A percentile compares a stretch with the other conserved stretches of the same genome.
phyloP scores from a whole-genome alignment of 192 early-diverging fungal genomes.

The Coemansia sp. region DNA sequence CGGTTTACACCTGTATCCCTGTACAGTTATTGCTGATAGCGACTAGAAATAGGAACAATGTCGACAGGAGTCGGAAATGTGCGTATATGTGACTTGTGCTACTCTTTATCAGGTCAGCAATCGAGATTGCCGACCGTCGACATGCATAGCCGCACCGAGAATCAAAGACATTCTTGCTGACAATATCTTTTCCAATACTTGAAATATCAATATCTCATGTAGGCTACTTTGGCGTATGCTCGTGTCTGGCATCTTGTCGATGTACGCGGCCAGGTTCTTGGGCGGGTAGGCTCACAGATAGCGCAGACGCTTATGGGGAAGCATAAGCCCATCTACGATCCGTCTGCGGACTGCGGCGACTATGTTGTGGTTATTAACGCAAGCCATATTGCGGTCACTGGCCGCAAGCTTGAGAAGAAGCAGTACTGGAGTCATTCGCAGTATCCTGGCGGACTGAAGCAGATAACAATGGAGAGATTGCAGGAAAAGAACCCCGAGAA shows the following conservation, averaged over 20 bases:
- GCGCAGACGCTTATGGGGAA: constrained; percentile 93
- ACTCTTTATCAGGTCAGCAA: not conserved
- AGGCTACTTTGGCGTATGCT: constrained; percentile 83
- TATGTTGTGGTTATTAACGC: constrained; percentile 96
- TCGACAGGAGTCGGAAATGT: constrained; percentile 55
- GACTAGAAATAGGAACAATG: constrained; percentile 20
- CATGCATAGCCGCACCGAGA: not conserved
- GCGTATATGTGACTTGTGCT: constrained; percentile 7
- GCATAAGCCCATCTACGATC: constrained; percentile 92
- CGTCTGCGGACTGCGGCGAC: constrained; percentile 90
- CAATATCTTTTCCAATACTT: constrained; percentile 1
- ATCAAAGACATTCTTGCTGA: not conserved
- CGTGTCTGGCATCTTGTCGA: constrained; percentile 93
- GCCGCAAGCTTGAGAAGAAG: constrained; percentile 84
- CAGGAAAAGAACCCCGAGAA: constrained; percentile 76
- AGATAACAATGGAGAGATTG: constrained; percentile 71
- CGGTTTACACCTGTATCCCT: no score
- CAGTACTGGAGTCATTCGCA: constrained; percentile 84
- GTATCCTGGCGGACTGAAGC: constrained; percentile 84
- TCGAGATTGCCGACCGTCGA: not conserved
- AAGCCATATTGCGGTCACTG: constrained; percentile 72
- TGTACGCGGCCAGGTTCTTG: constrained; percentile 81
- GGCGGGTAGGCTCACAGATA: constrained; percentile 81
- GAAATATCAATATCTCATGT: constrained; percentile 9
- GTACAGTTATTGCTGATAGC: not conserved